These are phyloP conservation scores for Marchantia paleacea DNA, from an alignment of 225 moss, liverwort and hornwort genomes.

Conservation along the genomic window DNA sequence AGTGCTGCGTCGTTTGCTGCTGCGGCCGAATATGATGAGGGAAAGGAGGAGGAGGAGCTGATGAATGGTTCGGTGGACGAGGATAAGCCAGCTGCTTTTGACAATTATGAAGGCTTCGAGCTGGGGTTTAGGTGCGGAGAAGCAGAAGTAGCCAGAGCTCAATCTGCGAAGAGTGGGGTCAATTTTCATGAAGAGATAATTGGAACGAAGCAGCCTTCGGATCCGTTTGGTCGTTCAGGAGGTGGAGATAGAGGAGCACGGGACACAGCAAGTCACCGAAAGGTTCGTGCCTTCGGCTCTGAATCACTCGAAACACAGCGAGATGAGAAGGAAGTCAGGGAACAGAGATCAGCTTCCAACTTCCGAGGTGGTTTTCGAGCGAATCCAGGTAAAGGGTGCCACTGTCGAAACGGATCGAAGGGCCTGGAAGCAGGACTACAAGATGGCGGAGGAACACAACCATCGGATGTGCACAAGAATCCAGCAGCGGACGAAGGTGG, in stretches of 20 bases:
- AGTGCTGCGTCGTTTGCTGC: too few species aligned
- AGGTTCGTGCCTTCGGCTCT: neutral
- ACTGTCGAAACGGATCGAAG: neutral
- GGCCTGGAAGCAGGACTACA: neutral
- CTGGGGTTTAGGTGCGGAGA: slow-evolving; percentile 1
- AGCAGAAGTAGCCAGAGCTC: neutral
- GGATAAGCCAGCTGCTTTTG: neutral
- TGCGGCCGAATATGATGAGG: neutral
- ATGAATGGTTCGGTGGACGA: neutral
- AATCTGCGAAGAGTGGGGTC: neutral
- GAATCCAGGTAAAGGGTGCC: neutral
- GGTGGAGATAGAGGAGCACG: neutral
- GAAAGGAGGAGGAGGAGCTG: neutral
- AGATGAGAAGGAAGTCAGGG: slow-evolving; percentile 22
- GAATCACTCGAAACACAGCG: slow-evolving; percentile 36
- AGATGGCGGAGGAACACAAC: neutral
- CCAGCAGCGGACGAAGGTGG: neutral
- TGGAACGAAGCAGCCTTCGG: neutral
- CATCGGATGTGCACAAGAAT: neutral
- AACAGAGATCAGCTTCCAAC: neutral
- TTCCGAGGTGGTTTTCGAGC: neutral
- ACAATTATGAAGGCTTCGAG: neutral
- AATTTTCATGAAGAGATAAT: neutral
- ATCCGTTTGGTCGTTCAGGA: neutral
- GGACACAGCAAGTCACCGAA: neutral